These are phyloP conservation scores for Coccomyxa sp. DNA, from an alignment of 139 green algal genomes.

Conservation along the genomic window DNA sequence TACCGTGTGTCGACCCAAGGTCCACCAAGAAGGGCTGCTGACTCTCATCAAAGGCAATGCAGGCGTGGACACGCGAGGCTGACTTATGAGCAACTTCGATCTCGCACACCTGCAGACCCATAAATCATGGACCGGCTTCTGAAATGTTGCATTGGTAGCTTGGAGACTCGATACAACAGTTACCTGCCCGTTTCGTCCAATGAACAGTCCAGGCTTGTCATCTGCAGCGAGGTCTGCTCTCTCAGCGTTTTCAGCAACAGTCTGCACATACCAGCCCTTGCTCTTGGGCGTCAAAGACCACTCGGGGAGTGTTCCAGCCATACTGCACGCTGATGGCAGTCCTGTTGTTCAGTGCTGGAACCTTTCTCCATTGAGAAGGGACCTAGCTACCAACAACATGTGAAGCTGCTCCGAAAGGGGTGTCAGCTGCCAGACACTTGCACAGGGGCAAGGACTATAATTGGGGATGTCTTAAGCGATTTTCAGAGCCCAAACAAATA, in stretches of 20 bases:
- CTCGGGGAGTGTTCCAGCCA: neutral
- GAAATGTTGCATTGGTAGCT: neutral
- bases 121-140: neutral
- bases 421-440: too few relatives aligned
- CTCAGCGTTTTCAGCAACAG: neutral
- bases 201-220: neutral
- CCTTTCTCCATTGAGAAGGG: too few relatives aligned
- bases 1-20: constrained; percentile 18
- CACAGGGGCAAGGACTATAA: too few relatives aligned
- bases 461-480: too few relatives aligned
- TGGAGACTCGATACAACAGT: neutral
- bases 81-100: neutral
- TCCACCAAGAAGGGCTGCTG: constrained; percentile 1
- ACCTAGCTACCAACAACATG: too few relatives aligned
- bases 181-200: neutral
- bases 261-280: neutral
- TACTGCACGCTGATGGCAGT: too few relatives aligned
- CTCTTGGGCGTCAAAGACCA: neutral
- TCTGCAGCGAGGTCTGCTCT: neutral
- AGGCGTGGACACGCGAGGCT: constrained; percentile 12
- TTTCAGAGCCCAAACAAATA: too few relatives aligned
- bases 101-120: neutral
- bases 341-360: too few relatives aligned
- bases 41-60: constrained; percentile 3
- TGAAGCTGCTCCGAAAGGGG: too few relatives aligned